Percentiles rank a stretch among this genome's conserved stretches.
phyloP scores from a whole-genome alignment of 2,329 filamentous ascomycete genomes.

The Aspergillus sp. region DNA sequence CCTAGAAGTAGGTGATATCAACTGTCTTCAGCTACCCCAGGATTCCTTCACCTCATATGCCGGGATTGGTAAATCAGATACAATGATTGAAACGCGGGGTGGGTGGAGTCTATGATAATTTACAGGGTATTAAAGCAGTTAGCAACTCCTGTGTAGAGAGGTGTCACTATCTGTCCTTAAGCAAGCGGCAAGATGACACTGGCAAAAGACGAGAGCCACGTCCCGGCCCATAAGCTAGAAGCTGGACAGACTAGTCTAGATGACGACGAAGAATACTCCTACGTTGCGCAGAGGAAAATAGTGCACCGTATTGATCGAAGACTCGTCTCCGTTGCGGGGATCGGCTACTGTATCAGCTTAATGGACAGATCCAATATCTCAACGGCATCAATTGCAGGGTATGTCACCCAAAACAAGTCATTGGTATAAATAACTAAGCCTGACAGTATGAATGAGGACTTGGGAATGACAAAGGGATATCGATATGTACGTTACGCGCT shows the following conservation, averaged over 20 bases:
- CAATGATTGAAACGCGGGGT: too few species aligned
- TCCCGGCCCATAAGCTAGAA: too few species aligned
- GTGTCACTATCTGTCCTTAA: too few species aligned
- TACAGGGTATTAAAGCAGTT: too few species aligned
- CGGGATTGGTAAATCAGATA: too few species aligned
- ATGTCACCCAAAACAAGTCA: neutral
- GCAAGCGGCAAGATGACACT: too few species aligned
- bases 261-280: neutral
- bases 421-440: neutral
- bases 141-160: too few species aligned
- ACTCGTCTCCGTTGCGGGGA: constrained; percentile 59
- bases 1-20: too few species aligned
- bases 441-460: neutral
- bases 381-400: constrained; percentile 34
- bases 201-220: too few species aligned
- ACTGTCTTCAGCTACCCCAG: too few species aligned
- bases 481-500: neutral
- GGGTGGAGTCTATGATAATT: too few species aligned
- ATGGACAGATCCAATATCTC: constrained; percentile 76
- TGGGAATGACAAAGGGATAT: neutral
- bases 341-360: constrained; percentile 71
- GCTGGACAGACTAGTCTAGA: neutral
- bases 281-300: constrained; percentile 63
- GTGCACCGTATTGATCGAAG: constrained; percentile 67
- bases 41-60: too few species aligned